phyloP scores from a whole-genome alignment of 2,329 filamentous ascomycete species.

The Apiospora arundinis region DNA sequence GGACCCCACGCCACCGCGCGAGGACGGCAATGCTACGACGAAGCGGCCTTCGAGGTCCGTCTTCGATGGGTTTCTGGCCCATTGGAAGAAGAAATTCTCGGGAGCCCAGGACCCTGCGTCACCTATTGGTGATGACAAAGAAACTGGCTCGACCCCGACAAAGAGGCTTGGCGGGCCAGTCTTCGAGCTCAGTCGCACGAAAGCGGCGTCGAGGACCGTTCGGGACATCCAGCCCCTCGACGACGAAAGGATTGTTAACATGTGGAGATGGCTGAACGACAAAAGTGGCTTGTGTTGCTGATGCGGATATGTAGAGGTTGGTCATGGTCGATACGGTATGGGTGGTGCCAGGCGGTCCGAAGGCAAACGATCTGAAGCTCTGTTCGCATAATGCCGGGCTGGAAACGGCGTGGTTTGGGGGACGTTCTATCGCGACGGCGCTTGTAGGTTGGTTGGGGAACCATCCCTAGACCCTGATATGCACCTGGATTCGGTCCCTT shows the following conservation, averaged over 20 bases:
- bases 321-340: background rate
- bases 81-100: no score
- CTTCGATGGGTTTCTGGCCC: no score
- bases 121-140: background rate
- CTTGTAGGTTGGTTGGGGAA: no score
- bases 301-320: background rate
- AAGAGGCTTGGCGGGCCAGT: slow-evolving; percentile 22
- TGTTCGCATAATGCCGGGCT: no score
- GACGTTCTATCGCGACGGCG: no score
- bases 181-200: slow-evolving; percentile 45
- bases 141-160: background rate
- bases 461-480: no score
- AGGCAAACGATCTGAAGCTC: no score
- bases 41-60: no score
- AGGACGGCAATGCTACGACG: background rate
- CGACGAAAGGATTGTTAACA: slow-evolving; percentile 30
- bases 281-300: slow-evolving; percentile 22
- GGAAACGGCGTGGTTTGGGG: no score
- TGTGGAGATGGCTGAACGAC: slow-evolving; percentile 44
- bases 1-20: background rate
- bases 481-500: no score
- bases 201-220: slow-evolving; percentile 42
- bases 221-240: slow-evolving; percentile 44
- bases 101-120: no score
- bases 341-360: no score